Evolutionary conservation across 805 yeast species (phyloP), one percentile per base, ranked within the genome.

Genomic region (Pichia kluyveri): DNA sequence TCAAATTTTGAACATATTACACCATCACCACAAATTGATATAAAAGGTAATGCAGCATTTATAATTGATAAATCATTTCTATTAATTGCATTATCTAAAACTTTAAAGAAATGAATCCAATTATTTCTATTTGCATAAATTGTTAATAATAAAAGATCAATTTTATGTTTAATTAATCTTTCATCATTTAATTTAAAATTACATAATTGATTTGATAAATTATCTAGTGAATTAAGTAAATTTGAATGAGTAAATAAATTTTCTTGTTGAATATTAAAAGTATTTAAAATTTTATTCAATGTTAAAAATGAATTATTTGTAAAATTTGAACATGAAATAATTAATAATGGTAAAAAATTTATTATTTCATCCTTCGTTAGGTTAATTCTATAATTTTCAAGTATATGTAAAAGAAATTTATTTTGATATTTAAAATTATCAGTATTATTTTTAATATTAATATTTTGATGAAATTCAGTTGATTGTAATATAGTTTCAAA

Each of bases 321-420:
- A 18, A 61, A 52, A 45, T 60, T 61, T 15, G 67, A 57, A 1
- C 63, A 61, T 4, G 62, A 41, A n/a, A 59, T 52, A 14, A 59
- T 51, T 10, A 62, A 42, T 2, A 59, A 38, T 5, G 67, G 65
- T 8, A 60, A 42, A 2, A 64, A 31, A 40, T 56, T 49, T 34
- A 53, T 39, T 23, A 62, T n/a, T 28, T 60, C 59, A 7, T 47
- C 34, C 7, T 40, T 32, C 1, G 52, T 45, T 7, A 63, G 36
- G 1, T 49, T 48, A 1, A 66, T 61, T 14, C 55, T 54, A 49
- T 52, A 61, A 4, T 49, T 44, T 8, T 55, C 50, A 19, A 63
- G 28, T 3, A 53, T 32, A 23, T 48, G 41, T 19, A 48, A 46
- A 3, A 62, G 50, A 26, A 53, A 52, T 4, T 43, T 46, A 26